Base-by-base conservation (phyloP, 208 protist species). In the Crithidia thermophila region DNA sequence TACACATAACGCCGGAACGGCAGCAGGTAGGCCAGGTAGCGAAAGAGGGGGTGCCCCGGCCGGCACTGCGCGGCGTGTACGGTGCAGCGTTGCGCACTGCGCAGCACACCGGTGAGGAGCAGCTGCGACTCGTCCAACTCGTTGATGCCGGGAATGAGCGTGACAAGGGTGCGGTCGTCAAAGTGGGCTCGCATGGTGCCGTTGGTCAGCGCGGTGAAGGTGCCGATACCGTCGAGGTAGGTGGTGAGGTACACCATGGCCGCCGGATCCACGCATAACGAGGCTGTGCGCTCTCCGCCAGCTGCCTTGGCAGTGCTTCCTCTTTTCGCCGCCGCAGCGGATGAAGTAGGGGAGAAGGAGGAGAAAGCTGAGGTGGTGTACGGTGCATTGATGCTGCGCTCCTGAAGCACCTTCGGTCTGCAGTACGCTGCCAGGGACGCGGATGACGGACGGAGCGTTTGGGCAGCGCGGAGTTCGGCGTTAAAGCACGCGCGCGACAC, bases 141-240 rank as follows among this genome's bases (percentile, higher is more conserved):
- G 59, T 86, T 79, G 18, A 51, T 56, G n/a, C 81, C 87, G 0
- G 90, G 90, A 14, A 87, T 66, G n/a, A 95, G 65, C 16, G 75
- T 78, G 20, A 95, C 68, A 52, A 95, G 72, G 16, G 87, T 90
- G 45, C 90, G 86, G 51, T 95, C 90, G 58, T 90, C 81, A 57
- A 95, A 95, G 60, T 83, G 78, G 61, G 73, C 85, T 13, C 90
- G 87, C 27, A 91, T 66, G 30, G 79, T 84, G 39, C 90, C 90
- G 79, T 95, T 95, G 20, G 84, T 91, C 16, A 92, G 72, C 0
- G 90, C 90, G 5, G 85, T 84, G 67, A 95, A 95, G 49, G 66
- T 88, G 34, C 87, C 90, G 10, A 95, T 72, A 30, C 79, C 85
- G 16, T 93, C 87, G n/a, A 95, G 75, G 10, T 67, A 80, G 31